Evolutionary conservation across 257 asterid genomes (phyloP).

Genomic region (Scutellaria minor): DNA sequence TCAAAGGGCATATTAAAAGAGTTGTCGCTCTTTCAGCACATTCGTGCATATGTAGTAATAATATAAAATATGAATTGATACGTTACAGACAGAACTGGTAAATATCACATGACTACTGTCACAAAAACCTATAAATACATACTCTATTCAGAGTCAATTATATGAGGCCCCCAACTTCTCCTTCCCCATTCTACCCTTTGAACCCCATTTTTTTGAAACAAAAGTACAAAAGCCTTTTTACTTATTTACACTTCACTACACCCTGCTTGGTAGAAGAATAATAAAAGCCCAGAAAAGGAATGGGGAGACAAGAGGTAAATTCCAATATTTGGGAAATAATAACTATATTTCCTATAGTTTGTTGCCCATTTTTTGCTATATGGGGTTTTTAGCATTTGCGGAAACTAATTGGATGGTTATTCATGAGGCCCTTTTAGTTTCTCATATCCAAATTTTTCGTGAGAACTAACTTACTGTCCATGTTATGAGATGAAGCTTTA

Average conservation of each 20-base stretch:
- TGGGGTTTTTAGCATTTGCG: too few species aligned
- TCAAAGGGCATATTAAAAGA: constrained; percentile 17
- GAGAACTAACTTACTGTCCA: too few species aligned
- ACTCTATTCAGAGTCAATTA: constrained; percentile 2
- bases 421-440: too few species aligned
- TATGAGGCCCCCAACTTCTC: background rate
- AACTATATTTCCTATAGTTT: too few species aligned
- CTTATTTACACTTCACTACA: background rate
- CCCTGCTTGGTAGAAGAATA: constrained; percentile 3
- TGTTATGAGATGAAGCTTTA: too few species aligned
- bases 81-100: constrained; percentile 34
- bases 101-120: constrained; percentile 45
- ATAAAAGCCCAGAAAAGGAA: background rate
- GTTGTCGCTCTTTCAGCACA: constrained; percentile 32
- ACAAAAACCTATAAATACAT: constrained; percentile 9
- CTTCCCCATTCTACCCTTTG: constrained; percentile 19
- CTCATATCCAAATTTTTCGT: too few species aligned
- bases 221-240: background rate
- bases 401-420: too few species aligned
- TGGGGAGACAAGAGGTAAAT: too few species aligned
- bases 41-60: constrained; percentile 35
- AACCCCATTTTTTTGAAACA: background rate
- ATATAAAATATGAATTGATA: constrained; percentile 21
- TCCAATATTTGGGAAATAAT: too few species aligned
- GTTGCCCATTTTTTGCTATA: too few species aligned